phyloP scores from a whole-genome alignment of 192 early-diverging fungal genomes.

The Oehlia diaphana region DNA sequence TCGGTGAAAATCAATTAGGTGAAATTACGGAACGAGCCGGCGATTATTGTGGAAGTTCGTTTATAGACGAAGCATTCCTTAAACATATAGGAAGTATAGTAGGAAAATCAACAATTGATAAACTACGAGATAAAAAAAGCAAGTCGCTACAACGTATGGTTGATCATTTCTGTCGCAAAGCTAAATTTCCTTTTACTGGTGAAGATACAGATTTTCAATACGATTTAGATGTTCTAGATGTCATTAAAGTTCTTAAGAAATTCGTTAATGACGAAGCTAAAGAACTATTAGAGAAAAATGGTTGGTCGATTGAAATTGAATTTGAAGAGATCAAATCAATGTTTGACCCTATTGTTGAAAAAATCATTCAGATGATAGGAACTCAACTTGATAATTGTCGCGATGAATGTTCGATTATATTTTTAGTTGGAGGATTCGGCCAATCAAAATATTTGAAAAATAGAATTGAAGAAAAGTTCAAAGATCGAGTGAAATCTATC shows the following conservation, averaged over 20 bases:
- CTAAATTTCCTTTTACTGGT: background rate
- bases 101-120: background rate
- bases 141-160: background rate
- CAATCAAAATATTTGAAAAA: conserved; percentile 57
- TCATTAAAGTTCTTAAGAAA: background rate
- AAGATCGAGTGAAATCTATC: conserved; percentile 44
- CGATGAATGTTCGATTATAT: conserved; percentile 45
- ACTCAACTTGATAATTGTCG: conserved; percentile 47
- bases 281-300: background rate
- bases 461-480: conserved; percentile 54
- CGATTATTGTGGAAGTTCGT: conserved; percentile 46
- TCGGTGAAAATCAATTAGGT: conserved; percentile 23
- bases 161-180: background rate
- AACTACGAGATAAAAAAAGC: background rate
- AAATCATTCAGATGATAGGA: conserved; percentile 50
- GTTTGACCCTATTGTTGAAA: conserved; percentile 58
- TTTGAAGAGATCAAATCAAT: conserved; percentile 20
- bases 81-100: background rate
- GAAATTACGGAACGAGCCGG: conserved; percentile 51
- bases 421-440: conserved; percentile 59
- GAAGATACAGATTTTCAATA: background rate
- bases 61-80: conserved; percentile 40
- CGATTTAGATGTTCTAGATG: conserved; percentile 4
- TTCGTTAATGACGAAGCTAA: background rate
- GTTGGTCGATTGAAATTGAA: conserved; percentile 22